phyloP scores from a whole-genome alignment of 2,329 filamentous ascomycete species.

The Colletotrichum falcatum region DNA sequence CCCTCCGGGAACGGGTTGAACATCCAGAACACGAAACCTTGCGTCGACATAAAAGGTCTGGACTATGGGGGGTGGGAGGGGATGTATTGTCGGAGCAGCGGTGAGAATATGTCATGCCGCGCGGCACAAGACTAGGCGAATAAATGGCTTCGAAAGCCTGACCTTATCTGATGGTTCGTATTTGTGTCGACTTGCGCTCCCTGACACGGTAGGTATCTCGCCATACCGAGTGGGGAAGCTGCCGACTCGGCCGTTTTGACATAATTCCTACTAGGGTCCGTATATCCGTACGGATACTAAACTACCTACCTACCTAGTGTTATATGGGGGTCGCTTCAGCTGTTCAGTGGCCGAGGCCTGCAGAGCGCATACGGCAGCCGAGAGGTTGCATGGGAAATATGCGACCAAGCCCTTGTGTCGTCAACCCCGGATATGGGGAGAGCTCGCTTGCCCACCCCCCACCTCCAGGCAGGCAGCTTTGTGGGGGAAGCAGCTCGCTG shows the following conservation, averaged over 20 bases:
- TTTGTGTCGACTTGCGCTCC: not conserved
- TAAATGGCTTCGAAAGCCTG: not conserved
- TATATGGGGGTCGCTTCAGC: too few relatives aligned
- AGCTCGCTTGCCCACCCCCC: not conserved
- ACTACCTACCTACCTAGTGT: too few relatives aligned
- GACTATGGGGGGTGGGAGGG: conserved; percentile 7
- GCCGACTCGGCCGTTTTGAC: conserved; percentile 12
- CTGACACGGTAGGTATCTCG: not conserved
- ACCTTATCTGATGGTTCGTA: too few relatives aligned
- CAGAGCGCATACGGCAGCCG: too few relatives aligned
- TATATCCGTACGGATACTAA: too few relatives aligned
- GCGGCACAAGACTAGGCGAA: conserved; percentile 2
- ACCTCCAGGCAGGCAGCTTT: conserved; percentile 2
- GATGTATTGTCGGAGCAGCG: conserved; percentile 18
- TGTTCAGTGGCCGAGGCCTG: too few relatives aligned
- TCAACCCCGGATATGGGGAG: too few relatives aligned
- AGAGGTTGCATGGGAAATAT: too few relatives aligned
- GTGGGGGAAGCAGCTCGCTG: conserved; percentile 10
- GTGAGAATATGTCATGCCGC: not conserved
- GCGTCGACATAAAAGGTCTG: conserved; percentile 16
- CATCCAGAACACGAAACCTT: conserved; percentile 26
- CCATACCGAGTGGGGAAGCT: conserved; percentile 9
- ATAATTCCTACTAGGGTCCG: too few relatives aligned
- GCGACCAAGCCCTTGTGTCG: too few relatives aligned
- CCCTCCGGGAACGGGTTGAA: conserved; percentile 14